These are phyloP conservation scores for Theileria luwenshuni DNA, from an alignment of 169 alveolate species.

Conservation along the genomic window DNA sequence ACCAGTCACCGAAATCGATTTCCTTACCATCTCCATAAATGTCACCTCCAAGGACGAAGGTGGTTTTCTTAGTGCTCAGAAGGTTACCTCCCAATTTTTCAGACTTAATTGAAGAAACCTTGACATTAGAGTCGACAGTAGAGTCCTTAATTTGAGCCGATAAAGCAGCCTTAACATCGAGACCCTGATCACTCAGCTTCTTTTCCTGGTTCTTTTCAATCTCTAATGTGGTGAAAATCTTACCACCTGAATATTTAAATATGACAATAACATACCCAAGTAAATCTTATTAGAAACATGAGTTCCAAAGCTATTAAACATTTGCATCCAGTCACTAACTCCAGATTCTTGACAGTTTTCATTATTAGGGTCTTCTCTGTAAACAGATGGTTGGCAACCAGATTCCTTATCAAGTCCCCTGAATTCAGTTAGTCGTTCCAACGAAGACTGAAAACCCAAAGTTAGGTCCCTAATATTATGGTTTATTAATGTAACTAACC, in stretches of 20 bases:
- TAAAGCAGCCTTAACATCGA: conserved; percentile 44
- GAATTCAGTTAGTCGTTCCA: conserved; percentile 14
- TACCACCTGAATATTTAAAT: conserved; percentile 50
- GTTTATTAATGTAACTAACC: conserved; percentile 23
- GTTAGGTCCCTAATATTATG: conserved; percentile 36
- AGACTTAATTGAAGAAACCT: conserved; percentile 12
- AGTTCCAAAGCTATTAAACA: conserved; percentile 61
- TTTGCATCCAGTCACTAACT: conserved; percentile 46
- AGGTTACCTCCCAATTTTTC: background rate
- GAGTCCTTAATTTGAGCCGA: conserved; percentile 29
- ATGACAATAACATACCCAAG: conserved; percentile 21
- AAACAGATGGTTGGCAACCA: conserved; percentile 34
- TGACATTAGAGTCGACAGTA: conserved; percentile 26
- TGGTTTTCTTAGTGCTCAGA: conserved; percentile 39
- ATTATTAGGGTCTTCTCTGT: conserved; percentile 37
- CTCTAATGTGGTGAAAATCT: conserved; percentile 47
- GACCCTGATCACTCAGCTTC: conserved; percentile 20
- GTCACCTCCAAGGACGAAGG: conserved; percentile 52
- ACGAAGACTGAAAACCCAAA: conserved; percentile 37
- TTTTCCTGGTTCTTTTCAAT: conserved; percentile 50
- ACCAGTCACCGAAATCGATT: conserved; percentile 48
- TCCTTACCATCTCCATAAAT: conserved; percentile 50
- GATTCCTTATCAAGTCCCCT: conserved; percentile 8
- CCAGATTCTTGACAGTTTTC: conserved; percentile 40
- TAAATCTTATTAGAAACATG: conserved; percentile 58